Evolutionary conservation across 2,329 filamentous ascomycete genomes (phyloP).

Genomic region (Drechslerella stenobrocha): DNA sequence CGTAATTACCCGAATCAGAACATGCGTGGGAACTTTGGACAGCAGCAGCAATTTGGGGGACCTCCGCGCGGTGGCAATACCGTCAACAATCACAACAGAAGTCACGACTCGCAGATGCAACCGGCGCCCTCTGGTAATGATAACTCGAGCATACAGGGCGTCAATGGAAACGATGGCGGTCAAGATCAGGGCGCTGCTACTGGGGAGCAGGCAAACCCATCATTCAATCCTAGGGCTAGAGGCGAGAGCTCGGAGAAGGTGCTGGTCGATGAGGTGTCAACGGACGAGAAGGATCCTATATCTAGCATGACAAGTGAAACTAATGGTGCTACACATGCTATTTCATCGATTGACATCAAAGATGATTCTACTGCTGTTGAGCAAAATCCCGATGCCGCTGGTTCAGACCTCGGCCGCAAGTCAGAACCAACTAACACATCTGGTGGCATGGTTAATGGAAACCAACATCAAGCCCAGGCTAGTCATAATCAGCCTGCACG

Average conservation of each 20-base stretch:
- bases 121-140: constrained; percentile 29
- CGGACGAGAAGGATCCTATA: constrained; percentile 33
- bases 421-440: constrained; percentile 12
- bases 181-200: constrained; percentile 28
- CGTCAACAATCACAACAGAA: constrained; percentile 22
- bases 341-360: constrained; percentile 46
- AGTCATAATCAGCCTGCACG: constrained; percentile 51
- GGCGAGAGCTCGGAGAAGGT: constrained; percentile 44
- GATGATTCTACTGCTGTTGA: constrained; percentile 23
- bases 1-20: constrained; percentile 48
- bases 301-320: constrained; percentile 46
- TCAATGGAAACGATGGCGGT: constrained; percentile 25
- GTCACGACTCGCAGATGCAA: constrained; percentile 37
- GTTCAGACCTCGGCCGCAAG: background rate
- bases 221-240: constrained; percentile 15
- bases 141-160: constrained; percentile 28
- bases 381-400: constrained; percentile 24
- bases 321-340: constrained; percentile 47
- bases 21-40: constrained; percentile 48
- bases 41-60: constrained; percentile 42
- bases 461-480: constrained; percentile 53
- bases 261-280: constrained; percentile 30
- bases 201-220: constrained; percentile 34
- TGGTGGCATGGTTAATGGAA: constrained; percentile 51
- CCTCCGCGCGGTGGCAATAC: constrained; percentile 18